Percentiles rank a stretch among this genome's conserved stretches.
phyloP scores from a whole-genome alignment of 768 basidiomycete genomes.

The Mycena venus region DNA sequence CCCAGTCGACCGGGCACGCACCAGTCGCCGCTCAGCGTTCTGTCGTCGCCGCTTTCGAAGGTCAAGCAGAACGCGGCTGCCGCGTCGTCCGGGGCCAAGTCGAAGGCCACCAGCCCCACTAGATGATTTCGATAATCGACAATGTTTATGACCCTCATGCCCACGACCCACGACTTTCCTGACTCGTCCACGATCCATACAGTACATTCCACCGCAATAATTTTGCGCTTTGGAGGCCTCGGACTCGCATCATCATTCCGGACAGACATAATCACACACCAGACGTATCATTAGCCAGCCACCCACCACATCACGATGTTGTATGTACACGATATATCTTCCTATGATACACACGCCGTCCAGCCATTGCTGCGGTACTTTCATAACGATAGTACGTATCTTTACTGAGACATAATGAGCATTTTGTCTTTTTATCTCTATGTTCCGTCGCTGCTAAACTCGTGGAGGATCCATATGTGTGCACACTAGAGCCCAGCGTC shows the following conservation, averaged over 20 bases:
- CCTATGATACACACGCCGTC: conserved; percentile 27
- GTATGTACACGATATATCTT: conserved; percentile 28
- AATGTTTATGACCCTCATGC: conserved; percentile 26
- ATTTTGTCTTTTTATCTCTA: conserved; percentile 19
- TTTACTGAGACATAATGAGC: conserved; percentile 26
- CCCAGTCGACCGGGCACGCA: conserved; percentile 47
- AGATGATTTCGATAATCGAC: conserved; percentile 24
- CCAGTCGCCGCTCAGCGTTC: conserved; percentile 43
- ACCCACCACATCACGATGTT: conserved; percentile 29
- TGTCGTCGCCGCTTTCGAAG: conserved; percentile 55
- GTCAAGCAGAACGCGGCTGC: conserved; percentile 53
- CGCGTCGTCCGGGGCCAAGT: conserved; percentile 37
- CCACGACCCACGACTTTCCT: conserved; percentile 28
- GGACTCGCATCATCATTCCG: conserved; percentile 26
- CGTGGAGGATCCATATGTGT: too few species aligned
- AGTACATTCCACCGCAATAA: conserved; percentile 15
- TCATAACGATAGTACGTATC: background rate
- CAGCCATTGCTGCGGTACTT: conserved; percentile 2
- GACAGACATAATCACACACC: conserved; percentile 13
- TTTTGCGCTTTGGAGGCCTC: conserved; percentile 8
- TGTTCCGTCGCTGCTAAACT: too few species aligned
- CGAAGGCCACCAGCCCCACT: conserved; percentile 41
- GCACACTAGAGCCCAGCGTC: too few species aligned
- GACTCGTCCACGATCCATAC: conserved; percentile 20
- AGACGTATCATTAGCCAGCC: conserved; percentile 15